phyloP scores from a whole-genome alignment of 2,329 filamentous ascomycete species.

The Fusarium continuum region DNA sequence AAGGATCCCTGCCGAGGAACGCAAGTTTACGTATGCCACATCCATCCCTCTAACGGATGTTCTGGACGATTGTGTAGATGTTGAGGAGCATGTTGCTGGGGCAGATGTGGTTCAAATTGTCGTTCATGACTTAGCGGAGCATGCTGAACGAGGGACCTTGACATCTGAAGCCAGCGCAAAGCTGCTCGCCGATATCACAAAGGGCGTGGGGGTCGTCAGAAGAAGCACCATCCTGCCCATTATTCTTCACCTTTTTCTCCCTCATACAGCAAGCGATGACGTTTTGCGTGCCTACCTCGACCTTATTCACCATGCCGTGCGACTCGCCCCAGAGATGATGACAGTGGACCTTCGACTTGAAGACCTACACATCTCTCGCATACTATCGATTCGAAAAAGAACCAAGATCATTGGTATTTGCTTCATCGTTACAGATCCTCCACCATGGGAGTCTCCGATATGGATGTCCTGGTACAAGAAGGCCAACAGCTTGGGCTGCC shows the following conservation, averaged over 20 bases:
- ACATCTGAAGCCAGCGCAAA: slow-evolving; percentile 37
- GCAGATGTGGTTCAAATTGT: slow-evolving; percentile 73
- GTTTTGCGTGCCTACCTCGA: slow-evolving; percentile 58
- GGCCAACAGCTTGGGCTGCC: slow-evolving; percentile 66
- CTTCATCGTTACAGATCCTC: slow-evolving; percentile 51
- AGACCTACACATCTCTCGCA: slow-evolving; percentile 58
- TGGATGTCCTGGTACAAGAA: slow-evolving; percentile 67
- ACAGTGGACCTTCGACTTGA: slow-evolving; percentile 69
- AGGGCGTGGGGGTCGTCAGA: slow-evolving; percentile 67
- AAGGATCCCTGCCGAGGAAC: slow-evolving; percentile 65
- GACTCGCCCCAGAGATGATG: slow-evolving; percentile 70
- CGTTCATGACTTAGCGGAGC: slow-evolving; percentile 46
- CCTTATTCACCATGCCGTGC: slow-evolving; percentile 66
- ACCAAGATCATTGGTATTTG: slow-evolving; percentile 71
- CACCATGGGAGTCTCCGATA: slow-evolving; percentile 64
- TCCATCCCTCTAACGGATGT: slow-evolving; percentile 68
- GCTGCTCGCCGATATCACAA: slow-evolving; percentile 63
- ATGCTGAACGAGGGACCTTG: slow-evolving; percentile 24
- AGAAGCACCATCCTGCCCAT: slow-evolving; percentile 69
- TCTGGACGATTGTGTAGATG: slow-evolving; percentile 61
- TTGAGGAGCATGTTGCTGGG: slow-evolving; percentile 72
- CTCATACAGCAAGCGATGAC: slow-evolving; percentile 38
- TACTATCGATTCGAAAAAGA: slow-evolving; percentile 61
- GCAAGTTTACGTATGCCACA: slow-evolving; percentile 73
- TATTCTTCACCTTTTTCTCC: slow-evolving; percentile 60